Evolutionary conservation across 495 filamentous ascomycete species (phyloP), one percentile per base, ranked within the genome.

Genomic region (Trichoderma erinaceum): DNA sequence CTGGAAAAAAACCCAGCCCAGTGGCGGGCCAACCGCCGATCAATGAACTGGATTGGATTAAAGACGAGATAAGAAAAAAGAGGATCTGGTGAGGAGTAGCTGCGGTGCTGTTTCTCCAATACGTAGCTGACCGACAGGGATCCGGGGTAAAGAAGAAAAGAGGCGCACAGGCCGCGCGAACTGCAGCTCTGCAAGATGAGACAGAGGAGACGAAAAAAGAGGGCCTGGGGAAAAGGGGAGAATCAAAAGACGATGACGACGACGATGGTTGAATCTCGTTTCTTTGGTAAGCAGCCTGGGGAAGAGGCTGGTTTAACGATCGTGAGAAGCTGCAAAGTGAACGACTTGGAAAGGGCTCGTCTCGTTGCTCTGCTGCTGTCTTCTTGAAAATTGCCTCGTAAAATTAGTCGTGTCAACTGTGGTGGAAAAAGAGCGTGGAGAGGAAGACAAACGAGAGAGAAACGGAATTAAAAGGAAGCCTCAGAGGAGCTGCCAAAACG

Each of bases 21-120:
- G 23, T 61, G 56, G 56, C 56, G 56, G 56, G 56, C 56, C 56
- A 61, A 61, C 56, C 56, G 25, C 23, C 56, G 56, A 56, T 32
- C 56, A 32, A 61, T 61, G 25, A 7, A 32, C 16, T 61, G 25
- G 56, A 61, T 52, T 21, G 29, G 29, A 52, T 21, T 18, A 52
- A 23, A 52, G 21, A 52, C 48, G 18, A 5, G 21, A 52, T n/a
- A 50, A 50, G 16, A 11, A 46, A 52, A 21, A 21, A 52, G 18
- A 52, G 48, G 48, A 21, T 11, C 21, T 23, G 4, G 48, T 21
- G 21, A 23, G 10, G 21, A 52, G 48, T n/a, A 52, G 48, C n/a
- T 11, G 48, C 48, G 29, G 29, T 29, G 29, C 29, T 29, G 29
- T 29, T 38, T 38, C 44, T 48, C 44, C n/a, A 48, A n/a, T 11